Evolutionary conservation across 192 early-diverging fungal genomes (phyloP), one percentile per base, ranked within the genome.

Genomic region (Linnemannia hyalina): DNA sequence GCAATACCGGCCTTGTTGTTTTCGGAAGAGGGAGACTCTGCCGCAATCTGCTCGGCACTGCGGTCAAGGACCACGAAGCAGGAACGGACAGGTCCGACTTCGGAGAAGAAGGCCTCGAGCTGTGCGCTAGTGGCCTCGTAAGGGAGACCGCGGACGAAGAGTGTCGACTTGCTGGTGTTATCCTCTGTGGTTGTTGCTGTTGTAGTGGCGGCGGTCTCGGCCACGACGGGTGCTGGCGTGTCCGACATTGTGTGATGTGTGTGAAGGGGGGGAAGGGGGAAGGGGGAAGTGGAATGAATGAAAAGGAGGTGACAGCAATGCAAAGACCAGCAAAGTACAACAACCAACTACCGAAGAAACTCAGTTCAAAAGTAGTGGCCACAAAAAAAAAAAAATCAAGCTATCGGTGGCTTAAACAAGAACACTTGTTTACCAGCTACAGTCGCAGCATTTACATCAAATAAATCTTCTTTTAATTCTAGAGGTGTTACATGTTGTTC

Each of bases 121-220:
- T 98, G 94, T 22, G 87, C 90, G 68, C 91, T 93, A 26, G 97
- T 97, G 1, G 97, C 96, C 65, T 93, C 91, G 76, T 91, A 95
- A 32, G 98, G 98, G 52, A 99, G 90, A 7, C 93, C 94, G 41
- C 97, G 93, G 54, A 99, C 97, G 85, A 98, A 99, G 22, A 99
- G 90, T 46, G 93, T 96, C 38, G 94, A 85, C 54, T 85, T 85
- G 82, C 82, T 85, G 54, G 82, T 85, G 36, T 76, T 79, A 20
- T 85, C 82, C 42, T 68, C 70, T 73, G 29, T 22, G 22, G 77
- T 29, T 49, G 77, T 18, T 23, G 77, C 6, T 54, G 82, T 75
- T 42, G 82, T 69, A 0, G 82, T 41, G 36, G 65, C n/a, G 22
- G 74, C n/a, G 18, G 73, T 60, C 38, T 76, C 82, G 68, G 69